These are phyloP conservation scores for Chloropicon primus DNA, from an alignment of 139 green algal species.

Conservation along the genomic window DNA sequence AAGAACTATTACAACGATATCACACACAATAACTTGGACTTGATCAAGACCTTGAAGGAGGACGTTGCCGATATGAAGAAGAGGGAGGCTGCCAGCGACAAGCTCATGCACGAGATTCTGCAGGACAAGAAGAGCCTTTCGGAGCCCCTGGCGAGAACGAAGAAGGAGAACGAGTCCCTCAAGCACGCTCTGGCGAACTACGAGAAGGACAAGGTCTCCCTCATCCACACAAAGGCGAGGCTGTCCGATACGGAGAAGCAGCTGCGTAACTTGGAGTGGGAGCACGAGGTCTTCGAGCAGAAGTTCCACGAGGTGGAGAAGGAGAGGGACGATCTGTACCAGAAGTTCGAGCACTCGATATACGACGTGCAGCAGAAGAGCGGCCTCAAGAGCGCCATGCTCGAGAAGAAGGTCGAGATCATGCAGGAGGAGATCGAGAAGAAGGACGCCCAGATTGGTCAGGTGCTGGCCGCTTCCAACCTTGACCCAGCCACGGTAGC, in stretches of 20 bases:
- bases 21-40: slow-evolving; percentile 83
- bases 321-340: slow-evolving; percentile 52
- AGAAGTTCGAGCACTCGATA: slow-evolving; percentile 55
- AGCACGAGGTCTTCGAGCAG: slow-evolving; percentile 60
- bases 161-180: slow-evolving; percentile 63
- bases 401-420: slow-evolving; percentile 52
- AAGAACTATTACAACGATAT: slow-evolving; percentile 93
- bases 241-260: slow-evolving; percentile 59
- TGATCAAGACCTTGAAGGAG: slow-evolving; percentile 84
- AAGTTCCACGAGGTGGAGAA: slow-evolving; percentile 22
- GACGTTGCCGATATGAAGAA: slow-evolving; percentile 80
- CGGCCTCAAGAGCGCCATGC: slow-evolving; percentile 36
- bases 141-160: slow-evolving; percentile 60
- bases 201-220: slow-evolving; percentile 61
- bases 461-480: slow-evolving; percentile 67
- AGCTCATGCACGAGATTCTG: slow-evolving; percentile 65
- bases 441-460: slow-evolving; percentile 60
- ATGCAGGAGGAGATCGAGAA: slow-evolving; percentile 42
- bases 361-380: slow-evolving; percentile 66
- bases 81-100: slow-evolving; percentile 66
- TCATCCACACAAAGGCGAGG: slow-evolving; percentile 53
- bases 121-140: slow-evolving; percentile 77
- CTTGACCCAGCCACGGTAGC: slow-evolving; percentile 53
- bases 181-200: slow-evolving; percentile 43
- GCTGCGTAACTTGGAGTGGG: slow-evolving; percentile 71